These are phyloP conservation scores for Penicillium rolfsii DNA, from an alignment of 2,329 filamentous ascomycete genomes.

Conservation along the genomic window DNA sequence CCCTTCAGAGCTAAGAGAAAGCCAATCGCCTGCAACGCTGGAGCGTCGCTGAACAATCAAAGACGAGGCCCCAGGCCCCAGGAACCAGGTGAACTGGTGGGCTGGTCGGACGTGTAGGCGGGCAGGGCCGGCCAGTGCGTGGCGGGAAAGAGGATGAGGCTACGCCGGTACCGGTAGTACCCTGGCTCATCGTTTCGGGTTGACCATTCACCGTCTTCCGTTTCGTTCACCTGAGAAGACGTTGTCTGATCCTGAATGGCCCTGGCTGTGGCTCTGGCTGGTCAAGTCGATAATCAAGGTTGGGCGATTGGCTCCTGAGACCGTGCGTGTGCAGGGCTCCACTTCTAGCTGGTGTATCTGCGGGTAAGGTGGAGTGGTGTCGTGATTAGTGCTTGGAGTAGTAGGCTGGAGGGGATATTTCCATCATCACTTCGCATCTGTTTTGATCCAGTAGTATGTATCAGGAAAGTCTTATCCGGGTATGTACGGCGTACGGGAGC, in stretches of 20 bases:
- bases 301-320: conserved; percentile 14
- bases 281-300: conserved; percentile 18
- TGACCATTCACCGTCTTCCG: not conserved
- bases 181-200: conserved; percentile 12
- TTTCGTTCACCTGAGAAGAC: conserved; percentile 9
- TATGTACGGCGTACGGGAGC: not conserved
- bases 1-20: not conserved
- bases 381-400: not conserved
- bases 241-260: conserved; percentile 10
- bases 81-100: conserved; percentile 5
- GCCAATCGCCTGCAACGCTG: conserved; percentile 1
- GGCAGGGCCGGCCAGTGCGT: conserved; percentile 24
- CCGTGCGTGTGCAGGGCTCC: not conserved
- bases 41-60: conserved; percentile 5
- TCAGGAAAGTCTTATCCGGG: not conserved
- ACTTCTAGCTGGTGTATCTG: not conserved
- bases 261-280: conserved; percentile 1
- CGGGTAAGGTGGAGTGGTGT: not conserved
- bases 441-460: not conserved
- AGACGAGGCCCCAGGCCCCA: conserved; percentile 12
- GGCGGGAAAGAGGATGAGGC: conserved; percentile 23
- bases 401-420: not conserved
- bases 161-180: conserved; percentile 27
- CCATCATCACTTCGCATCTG: not conserved
- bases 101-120: not conserved